Percentiles rank a stretch among this genome's conserved stretches.
Conservation (phyloP, 2,329 filamentous ascomycete species). For the Pseudodiploospora longispora region DNA sequence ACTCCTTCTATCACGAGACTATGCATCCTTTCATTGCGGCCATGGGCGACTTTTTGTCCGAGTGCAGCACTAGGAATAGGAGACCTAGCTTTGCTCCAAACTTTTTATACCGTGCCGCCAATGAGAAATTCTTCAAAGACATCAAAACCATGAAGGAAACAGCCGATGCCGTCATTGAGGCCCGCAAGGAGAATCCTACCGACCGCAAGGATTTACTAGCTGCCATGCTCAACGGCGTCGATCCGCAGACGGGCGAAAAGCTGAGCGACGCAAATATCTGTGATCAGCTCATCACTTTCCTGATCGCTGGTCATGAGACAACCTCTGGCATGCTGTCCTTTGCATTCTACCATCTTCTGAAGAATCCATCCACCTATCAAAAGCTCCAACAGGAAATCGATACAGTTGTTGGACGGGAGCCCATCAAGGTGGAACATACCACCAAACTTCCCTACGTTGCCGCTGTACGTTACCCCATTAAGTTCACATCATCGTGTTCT, state of each 20-base stretch:
- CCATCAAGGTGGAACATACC: conserved; percentile 53
- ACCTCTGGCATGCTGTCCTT: conserved; percentile 61
- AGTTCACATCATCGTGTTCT: no score
- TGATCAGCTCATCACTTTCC: conserved; percentile 65
- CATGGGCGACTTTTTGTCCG: conserved; percentile 56
- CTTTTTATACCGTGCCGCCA: conserved; percentile 40
- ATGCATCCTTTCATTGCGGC: conserved; percentile 63
- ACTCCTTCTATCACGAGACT: conserved; percentile 61
- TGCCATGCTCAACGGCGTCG: conserved; percentile 60
- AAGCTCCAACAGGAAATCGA: conserved; percentile 64
- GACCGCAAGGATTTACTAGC: conserved; percentile 59
- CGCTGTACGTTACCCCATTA: conserved; percentile 31
- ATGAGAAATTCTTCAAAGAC: conserved; percentile 44
- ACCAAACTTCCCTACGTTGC: conserved; percentile 57
- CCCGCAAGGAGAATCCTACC: conserved; percentile 45
- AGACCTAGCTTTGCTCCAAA: conserved; percentile 37
- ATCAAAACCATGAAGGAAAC: conserved; percentile 48
- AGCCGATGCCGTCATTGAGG: conserved; percentile 51
- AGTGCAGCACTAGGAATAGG: conserved; percentile 42
- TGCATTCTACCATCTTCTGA: conserved; percentile 55
- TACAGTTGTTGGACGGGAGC: conserved; percentile 48
- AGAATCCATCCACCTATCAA: conserved; percentile 49
- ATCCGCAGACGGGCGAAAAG: conserved; percentile 59
- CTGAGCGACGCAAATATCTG: conserved; percentile 55
- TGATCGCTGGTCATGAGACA: conserved; percentile 66